These are phyloP conservation scores for Neodidymelliopsis sp. DNA, from an alignment of 2,329 filamentous ascomycete genomes.

Conservation along the genomic window DNA sequence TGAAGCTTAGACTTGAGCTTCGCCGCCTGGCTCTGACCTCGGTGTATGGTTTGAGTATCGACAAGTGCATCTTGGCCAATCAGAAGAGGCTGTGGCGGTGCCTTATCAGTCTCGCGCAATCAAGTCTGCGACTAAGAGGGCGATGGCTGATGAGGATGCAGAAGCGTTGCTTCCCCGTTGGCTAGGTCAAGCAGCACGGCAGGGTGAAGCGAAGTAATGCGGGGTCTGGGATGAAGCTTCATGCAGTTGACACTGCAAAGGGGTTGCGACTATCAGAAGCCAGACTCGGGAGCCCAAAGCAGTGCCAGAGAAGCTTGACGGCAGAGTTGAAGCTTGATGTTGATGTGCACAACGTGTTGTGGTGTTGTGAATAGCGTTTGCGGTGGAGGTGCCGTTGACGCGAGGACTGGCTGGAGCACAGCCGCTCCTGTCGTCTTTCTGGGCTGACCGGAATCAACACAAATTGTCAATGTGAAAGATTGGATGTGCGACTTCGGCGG, in stretches of 20 bases:
- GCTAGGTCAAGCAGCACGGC: neutral
- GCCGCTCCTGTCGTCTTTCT: neutral
- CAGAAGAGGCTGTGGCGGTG: constrained; percentile 6
- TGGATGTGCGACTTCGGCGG: too few species aligned
- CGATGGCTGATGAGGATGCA: constrained; percentile 21
- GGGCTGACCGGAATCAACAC: constrained; percentile 6
- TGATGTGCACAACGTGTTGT: neutral
- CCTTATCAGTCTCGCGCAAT: constrained; percentile 23
- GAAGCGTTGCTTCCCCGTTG: constrained; percentile 18
- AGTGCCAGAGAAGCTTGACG: constrained; percentile 8
- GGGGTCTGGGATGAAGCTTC: constrained; percentile 15
- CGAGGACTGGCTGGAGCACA: constrained; percentile 6
- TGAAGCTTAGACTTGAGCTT: constrained; percentile 11
- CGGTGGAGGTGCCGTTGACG: neutral
- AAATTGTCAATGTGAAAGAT: too few species aligned
- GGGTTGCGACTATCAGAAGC: neutral
- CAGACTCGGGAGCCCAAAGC: neutral
- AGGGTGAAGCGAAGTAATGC: constrained; percentile 13
- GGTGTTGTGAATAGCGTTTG: neutral
- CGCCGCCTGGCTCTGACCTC: constrained; percentile 11
- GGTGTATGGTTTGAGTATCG: constrained; percentile 10
- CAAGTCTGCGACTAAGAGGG: constrained; percentile 18
- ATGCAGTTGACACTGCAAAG: neutral
- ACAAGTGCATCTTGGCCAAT: constrained; percentile 12
- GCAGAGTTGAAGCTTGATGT: constrained; percentile 8